Conservation (phyloP, 1,284 basidiomycete genomes). For the Coriolopsis trogii region DNA sequence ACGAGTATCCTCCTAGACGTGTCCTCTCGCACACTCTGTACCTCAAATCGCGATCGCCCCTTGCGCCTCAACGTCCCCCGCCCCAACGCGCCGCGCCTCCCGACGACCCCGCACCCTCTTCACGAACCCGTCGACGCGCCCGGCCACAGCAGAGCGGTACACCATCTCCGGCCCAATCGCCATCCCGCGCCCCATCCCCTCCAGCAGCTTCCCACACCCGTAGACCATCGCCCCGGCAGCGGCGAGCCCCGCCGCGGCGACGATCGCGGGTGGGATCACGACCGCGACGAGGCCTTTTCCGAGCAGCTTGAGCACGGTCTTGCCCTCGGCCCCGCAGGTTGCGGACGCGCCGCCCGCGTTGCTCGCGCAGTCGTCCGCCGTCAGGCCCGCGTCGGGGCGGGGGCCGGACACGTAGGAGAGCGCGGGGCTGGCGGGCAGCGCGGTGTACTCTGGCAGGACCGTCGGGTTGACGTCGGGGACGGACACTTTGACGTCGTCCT, state of each 20-base stretch:
- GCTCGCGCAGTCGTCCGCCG: not conserved
- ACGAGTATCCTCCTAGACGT: not conserved
- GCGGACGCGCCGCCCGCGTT: not conserved
- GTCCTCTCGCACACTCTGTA: not conserved
- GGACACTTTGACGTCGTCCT: conserved; percentile 8
- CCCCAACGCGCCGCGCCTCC: not conserved
- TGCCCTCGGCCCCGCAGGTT: not conserved
- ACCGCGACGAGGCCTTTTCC: conserved; percentile 11
- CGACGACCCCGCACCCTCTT: not conserved
- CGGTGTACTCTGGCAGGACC: conserved; percentile 15
- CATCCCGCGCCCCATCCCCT: conserved; percentile 14
- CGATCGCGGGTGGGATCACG: conserved; percentile 12
- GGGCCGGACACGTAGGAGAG: not conserved
- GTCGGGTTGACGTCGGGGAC: not conserved
- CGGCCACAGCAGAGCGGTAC: conserved; percentile 1
- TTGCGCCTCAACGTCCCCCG: not conserved
- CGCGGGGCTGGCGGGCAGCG: conserved; percentile 11
- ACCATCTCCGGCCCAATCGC: conserved; percentile 13
- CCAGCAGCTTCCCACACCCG: conserved; percentile 18
- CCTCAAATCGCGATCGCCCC: conserved; percentile 13
- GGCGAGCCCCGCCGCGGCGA: conserved; percentile 4
- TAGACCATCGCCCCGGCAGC: conserved; percentile 10
- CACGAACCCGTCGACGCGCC: not conserved
- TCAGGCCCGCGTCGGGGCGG: no score
- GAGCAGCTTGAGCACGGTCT: conserved; percentile 5